Percentiles rank a stretch among this genome's conserved stretches.
Conservation (phyloP, 768 basidiomycete species). For the Paxillus involutus region DNA sequence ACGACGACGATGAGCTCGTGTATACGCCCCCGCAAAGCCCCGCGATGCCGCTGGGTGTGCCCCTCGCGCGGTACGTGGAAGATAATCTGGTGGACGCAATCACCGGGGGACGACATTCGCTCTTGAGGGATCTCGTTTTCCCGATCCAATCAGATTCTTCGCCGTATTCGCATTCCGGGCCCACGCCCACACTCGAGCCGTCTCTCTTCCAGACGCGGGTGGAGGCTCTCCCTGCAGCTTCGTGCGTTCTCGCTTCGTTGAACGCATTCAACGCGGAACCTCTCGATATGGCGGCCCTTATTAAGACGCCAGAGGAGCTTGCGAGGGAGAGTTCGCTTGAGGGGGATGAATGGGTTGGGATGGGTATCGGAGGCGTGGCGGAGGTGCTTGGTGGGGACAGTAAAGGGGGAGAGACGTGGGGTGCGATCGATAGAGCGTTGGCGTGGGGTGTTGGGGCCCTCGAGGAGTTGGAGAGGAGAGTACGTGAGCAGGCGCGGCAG, state of each 20-base stretch:
- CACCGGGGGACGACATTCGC: conserved; percentile 40
- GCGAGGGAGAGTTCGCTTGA: conserved; percentile 28
- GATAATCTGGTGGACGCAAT: conserved; percentile 39
- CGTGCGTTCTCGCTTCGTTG: conserved; percentile 2
- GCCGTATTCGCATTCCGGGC: neutral
- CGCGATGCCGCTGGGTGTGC: conserved; percentile 27
- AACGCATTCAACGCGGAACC: conserved; percentile 14
- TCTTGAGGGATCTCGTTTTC: conserved; percentile 30
- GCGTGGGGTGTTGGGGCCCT: conserved; percentile 57
- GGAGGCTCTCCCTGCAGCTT: conserved; percentile 11
- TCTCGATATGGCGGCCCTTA: conserved; percentile 44
- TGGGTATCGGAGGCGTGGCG: conserved; percentile 9
- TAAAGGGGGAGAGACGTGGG: conserved; percentile 47
- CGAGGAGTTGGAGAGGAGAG: conserved; percentile 38
- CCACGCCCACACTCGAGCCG: too few relatives aligned
- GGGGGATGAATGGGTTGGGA: conserved; percentile 20
- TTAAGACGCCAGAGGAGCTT: conserved; percentile 41
- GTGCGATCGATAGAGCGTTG: conserved; percentile 40
- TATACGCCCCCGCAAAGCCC: neutral
- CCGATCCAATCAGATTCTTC: neutral
- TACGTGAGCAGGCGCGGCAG: neutral
- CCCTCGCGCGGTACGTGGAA: conserved; percentile 41
- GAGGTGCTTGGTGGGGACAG: conserved; percentile 33
- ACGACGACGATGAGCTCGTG: neutral
- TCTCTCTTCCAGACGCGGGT: conserved; percentile 13